Base-by-base conservation (phyloP, 441 rosid genomes). In the Pelargonium hybrid region DNA sequence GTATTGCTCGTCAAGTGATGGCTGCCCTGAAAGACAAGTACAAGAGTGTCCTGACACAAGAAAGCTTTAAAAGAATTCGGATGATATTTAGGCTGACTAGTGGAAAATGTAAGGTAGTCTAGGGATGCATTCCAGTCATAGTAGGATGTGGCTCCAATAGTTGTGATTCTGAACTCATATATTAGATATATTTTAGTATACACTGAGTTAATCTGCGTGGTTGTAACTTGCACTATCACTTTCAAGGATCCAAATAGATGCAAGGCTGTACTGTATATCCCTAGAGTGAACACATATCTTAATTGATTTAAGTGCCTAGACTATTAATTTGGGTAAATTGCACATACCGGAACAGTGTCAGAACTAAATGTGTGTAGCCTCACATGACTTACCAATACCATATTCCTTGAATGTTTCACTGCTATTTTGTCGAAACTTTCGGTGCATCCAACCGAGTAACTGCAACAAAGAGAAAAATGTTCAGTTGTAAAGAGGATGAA, bases 361-460 rank as follows among this genome's bases (percentile, higher is more conserved):
- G 43, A 43, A 73, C 65, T 59, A 66, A 31, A 63, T 41, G n/a
- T 39, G 4, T 29, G 56, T 45, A 64, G 71, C 29, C n/a, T 67
- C 66, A 48, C 45, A 25, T 54, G 57, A 73, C 84, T 79, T 82
- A 90, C 93, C 93, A 18, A 81, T 62, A 64, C 80, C 80, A 71
- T 85, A 84, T 77, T 90, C 96, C 75, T 84, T 88, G 73, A 84
- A 69, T 7, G 83, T 78, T 70, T 88, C 91, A 26, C 77, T 69
- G 75, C 84, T 83, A 69, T 85, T 84, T 67, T 87, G 93, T 68
- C 92, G 81, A 29, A 87, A 83, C 80, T 90, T 90, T 0, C 90
- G 86, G 79, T 90, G 93, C 93, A 90, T 87, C 96, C 96, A 90
- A 71, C 85, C 90, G 20, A 86, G 85, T 76, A 90, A 84, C 96